Evolutionary conservation across 352 stramenopile genomes (phyloP), one percentile per base, ranked within the genome.

Genomic region (Phytophthora sansomeana): DNA sequence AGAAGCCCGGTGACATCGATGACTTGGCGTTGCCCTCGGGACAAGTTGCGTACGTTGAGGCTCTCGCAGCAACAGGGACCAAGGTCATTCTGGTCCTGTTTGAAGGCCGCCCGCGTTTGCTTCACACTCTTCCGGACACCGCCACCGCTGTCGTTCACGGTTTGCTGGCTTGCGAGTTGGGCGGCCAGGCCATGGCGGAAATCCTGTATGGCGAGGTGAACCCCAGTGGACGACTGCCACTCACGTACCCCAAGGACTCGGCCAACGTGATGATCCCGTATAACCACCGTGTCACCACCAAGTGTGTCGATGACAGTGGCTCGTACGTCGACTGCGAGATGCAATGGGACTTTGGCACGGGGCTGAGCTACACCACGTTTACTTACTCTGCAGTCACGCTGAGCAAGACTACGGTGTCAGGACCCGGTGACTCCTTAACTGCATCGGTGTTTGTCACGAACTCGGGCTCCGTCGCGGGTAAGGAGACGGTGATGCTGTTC

Each of bases 1-100:
- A 97, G 59, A 97, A 97, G 53, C 74, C 81, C 3, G 91, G 91
- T 3, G 91, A 97, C 59, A 92, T 97, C 44, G 66, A 92, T 29
- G 83, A 97, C 53, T 53, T 95, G 11, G 74, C 72, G 0, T 67
- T 97, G 7, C 77, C 90, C 0, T 16, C 38, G 1, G 87, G 89
- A 6, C 86, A 97, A 56, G 64, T 93, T 24, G 75, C 79, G 47
- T 97, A 96, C 48, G 78, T 97, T 10, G 69, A 77, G 11, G 67
- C 83, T 13, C 73, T 97, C 3, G 72, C 69, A 2, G 73, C 70
- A 1, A 92, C 83, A 3, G 77, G 78, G 10, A 92, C 87, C 8
- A 94, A 93, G 47, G 64, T 97, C n/a, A 78, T 97, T 13, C 58
- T 97, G 3, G 76, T 97, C 33, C 67, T 96, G 11, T 83, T 96